A percentile compares a stretch with the other conserved stretches of the same genome.
Evolutionary conservation across 208 protist genomes (phyloP).

Genomic region (Trypanosoma scelopori): DNA sequence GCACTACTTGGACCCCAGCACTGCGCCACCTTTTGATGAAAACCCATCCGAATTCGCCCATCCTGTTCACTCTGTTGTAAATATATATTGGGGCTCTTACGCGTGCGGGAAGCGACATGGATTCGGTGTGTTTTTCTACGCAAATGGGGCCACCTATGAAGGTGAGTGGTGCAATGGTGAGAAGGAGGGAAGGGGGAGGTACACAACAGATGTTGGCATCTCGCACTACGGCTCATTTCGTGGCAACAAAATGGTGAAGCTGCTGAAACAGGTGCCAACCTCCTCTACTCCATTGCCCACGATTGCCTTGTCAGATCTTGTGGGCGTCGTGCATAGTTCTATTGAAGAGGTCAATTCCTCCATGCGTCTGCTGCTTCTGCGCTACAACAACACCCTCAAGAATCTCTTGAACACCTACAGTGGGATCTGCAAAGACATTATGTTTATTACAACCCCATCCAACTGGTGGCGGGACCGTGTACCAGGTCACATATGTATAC

Average conservation of each 20-base stretch:
- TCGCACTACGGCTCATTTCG: constrained; percentile 35
- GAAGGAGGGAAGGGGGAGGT: constrained; percentile 59
- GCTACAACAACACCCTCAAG: constrained; percentile 72
- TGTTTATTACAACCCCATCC: constrained; percentile 50
- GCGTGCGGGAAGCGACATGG: constrained; percentile 65
- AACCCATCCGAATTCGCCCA: constrained; percentile 39
- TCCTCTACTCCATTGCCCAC: constrained; percentile 36
- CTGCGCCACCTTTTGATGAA: constrained; percentile 1
- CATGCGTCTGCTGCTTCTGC: constrained; percentile 54
- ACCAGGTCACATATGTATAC: constrained; percentile 55
- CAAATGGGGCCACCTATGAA: constrained; percentile 84
- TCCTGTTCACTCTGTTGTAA: constrained; percentile 46
- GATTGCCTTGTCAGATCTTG: constrained; percentile 36
- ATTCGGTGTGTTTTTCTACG: constrained; percentile 79
- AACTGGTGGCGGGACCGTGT: constrained; percentile 81
- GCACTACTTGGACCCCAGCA: constrained; percentile 7
- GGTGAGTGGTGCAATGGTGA: constrained; percentile 69
- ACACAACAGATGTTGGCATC: constrained; percentile 57
- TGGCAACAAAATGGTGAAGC: constrained; percentile 17
- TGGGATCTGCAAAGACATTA: constrained; percentile 32
- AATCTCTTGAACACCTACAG: constrained; percentile 58
- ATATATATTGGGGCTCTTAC: constrained; percentile 76
- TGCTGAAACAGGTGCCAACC: constrained; percentile 18
- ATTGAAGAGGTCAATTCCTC: constrained; percentile 27
- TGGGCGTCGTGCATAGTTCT: constrained; percentile 35